Conservation (phyloP, 208 protist genomes). For the Leptomonas seymouri region DNA sequence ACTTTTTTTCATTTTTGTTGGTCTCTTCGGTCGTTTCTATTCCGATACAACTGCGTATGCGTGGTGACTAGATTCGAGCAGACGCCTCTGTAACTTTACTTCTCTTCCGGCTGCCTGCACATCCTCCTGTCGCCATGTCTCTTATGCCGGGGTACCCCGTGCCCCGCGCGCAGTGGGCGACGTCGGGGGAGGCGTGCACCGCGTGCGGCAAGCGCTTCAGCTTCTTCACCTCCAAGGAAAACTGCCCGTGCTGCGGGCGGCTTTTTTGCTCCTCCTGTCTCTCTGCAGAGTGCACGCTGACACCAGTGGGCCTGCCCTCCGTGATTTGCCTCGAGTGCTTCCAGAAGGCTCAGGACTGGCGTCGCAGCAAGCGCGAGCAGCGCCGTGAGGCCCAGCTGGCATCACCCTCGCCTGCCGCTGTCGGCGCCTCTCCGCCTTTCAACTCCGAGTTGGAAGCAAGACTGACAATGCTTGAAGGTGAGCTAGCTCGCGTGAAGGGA, state of each 20-base stretch:
- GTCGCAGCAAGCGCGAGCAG: slow-evolving; percentile 11
- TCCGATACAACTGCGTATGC: too few species aligned
- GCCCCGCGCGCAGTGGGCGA: slow-evolving; percentile 36
- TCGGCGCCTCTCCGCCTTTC: neutral
- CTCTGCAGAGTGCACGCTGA: slow-evolving; percentile 42
- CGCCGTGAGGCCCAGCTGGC: neutral
- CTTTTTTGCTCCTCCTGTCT: slow-evolving; percentile 73
- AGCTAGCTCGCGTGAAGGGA: slow-evolving; percentile 27
- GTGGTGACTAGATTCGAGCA: too few species aligned
- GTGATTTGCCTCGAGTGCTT: slow-evolving; percentile 71
- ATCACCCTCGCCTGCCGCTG: neutral
- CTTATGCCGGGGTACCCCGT: slow-evolving; percentile 45
- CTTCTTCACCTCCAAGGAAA: slow-evolving; percentile 50
- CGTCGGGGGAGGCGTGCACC: slow-evolving; percentile 43
- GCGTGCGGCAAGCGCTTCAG: slow-evolving; percentile 62
- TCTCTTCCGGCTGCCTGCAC: neutral
- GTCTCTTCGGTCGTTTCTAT: too few species aligned
- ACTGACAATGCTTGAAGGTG: slow-evolving; percentile 11
- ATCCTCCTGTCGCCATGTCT: slow-evolving; percentile 10
- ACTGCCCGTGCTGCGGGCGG: slow-evolving; percentile 68
- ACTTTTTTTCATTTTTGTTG: too few species aligned
- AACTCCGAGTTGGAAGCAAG: neutral
- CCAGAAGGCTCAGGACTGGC: slow-evolving; percentile 51
- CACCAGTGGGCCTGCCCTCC: slow-evolving; percentile 21
- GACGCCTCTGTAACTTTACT: neutral